Evolutionary conservation across 352 stramenopile species (phyloP).

Genomic region (Globisporangium mamillatum): DNA sequence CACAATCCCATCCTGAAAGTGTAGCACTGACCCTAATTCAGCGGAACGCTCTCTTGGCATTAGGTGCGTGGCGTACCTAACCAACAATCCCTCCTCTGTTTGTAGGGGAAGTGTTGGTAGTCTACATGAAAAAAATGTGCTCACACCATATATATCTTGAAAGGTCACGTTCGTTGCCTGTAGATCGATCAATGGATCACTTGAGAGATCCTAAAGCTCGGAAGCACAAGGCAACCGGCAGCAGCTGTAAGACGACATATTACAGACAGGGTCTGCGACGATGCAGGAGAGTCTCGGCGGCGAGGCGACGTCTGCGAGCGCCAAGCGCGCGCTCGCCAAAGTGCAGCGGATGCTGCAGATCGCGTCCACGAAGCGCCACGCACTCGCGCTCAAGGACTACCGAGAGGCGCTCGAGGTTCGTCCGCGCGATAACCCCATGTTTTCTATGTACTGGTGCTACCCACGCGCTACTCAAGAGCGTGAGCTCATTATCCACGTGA

Average conservation of each 20-base stretch:
- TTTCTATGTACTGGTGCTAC: neutral
- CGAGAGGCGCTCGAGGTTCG: slow-evolving; percentile 51
- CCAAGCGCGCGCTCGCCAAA: slow-evolving; percentile 52
- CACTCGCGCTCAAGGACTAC: slow-evolving; percentile 59
- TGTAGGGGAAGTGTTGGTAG: no score
- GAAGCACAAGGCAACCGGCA: no score
- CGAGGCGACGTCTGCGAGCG: slow-evolving; percentile 37
- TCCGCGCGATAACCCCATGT: neutral
- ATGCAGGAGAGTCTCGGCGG: slow-evolving; percentile 52
- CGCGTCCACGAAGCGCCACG: slow-evolving; percentile 44
- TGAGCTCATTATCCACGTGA: neutral
- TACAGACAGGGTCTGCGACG: slow-evolving; percentile 13
- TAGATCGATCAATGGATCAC: no score
- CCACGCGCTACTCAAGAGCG: neutral
- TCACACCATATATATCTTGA: no score
- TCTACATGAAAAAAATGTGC: no score
- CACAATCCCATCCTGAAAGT: no score
- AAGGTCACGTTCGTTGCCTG: no score
- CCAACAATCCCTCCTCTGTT: no score
- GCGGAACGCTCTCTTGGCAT: no score
- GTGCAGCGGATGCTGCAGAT: slow-evolving; percentile 64
- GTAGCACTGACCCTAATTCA: no score
- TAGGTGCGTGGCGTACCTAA: no score
- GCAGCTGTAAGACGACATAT: neutral
- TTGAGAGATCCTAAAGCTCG: no score